These are phyloP conservation scores for Schizosaccharomyces versatilis DNA, from an alignment of 1,139 yeast genomes.

Conservation along the genomic window DNA sequence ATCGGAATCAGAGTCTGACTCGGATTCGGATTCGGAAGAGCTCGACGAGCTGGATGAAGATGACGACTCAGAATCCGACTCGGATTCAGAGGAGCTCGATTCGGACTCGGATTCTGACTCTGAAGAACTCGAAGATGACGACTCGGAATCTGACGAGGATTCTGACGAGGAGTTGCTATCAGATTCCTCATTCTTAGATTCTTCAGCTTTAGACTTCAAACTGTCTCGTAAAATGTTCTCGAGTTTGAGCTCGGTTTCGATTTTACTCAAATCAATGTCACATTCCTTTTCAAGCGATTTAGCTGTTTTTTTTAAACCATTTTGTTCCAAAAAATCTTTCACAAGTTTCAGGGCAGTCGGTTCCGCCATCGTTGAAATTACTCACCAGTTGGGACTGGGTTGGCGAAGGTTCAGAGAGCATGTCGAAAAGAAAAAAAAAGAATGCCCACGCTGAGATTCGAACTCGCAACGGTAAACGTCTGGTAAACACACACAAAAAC, in stretches of 20 bases:
- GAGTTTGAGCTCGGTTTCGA: background rate
- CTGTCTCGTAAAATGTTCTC: background rate
- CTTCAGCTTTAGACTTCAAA: background rate
- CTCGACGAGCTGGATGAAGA: too few species aligned
- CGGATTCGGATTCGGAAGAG: too few species aligned
- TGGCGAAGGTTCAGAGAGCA: too few species aligned
- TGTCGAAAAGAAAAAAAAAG: too few species aligned
- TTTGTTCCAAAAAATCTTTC: background rate
- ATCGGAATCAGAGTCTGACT: too few species aligned
- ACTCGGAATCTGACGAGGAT: background rate
- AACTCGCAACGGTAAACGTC: too few species aligned
- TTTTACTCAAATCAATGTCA: background rate
- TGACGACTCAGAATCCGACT: background rate
- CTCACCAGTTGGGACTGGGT: too few species aligned
- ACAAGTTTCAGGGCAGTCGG: background rate
- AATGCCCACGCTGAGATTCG: too few species aligned
- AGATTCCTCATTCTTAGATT: background rate
- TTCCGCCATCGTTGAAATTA: too few species aligned
- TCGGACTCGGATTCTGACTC: background rate
- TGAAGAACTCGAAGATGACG: background rate
- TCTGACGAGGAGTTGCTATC: background rate
- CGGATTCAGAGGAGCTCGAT: background rate
- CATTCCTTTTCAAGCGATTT: background rate
- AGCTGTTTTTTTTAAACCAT: slow-evolving; percentile 1
- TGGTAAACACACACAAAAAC: too few species aligned